A percentile compares a stretch with the other conserved stretches of the same genome.
Evolutionary conservation across 768 basidiomycete species (phyloP).

Genomic region (Russula sp.): DNA sequence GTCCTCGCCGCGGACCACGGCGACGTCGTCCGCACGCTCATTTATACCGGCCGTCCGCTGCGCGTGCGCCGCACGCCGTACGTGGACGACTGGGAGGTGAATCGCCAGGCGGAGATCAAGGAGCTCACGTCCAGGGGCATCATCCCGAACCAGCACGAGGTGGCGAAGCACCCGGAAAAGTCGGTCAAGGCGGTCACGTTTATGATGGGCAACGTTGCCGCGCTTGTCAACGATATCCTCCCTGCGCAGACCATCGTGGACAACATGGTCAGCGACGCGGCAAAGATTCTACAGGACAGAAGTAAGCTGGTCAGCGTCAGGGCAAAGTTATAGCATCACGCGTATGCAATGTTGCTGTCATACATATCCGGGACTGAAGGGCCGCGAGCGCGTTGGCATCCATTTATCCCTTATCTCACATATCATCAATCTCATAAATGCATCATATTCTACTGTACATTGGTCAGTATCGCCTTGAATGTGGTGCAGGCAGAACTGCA

Average conservation of each 20-base stretch:
- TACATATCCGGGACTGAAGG: background rate
- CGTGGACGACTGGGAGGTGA: slow-evolving; percentile 79
- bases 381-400: background rate
- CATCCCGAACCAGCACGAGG: slow-evolving; percentile 64
- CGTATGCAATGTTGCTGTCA: too few relatives aligned
- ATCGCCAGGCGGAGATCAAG: slow-evolving; percentile 75
- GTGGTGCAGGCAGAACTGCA: background rate
- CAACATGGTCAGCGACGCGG: slow-evolving; percentile 69
- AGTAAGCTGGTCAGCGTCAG: slow-evolving; percentile 37
- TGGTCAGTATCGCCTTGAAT: too few relatives aligned
- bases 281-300: slow-evolving; percentile 39
- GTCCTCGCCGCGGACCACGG: slow-evolving; percentile 65
- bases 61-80: slow-evolving; percentile 82
- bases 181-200: slow-evolving; percentile 59
- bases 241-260: slow-evolving; percentile 86
- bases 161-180: slow-evolving; percentile 79
- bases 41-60: slow-evolving; percentile 85
- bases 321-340: slow-evolving; percentile 26
- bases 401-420: background rate
- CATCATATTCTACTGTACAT: background rate
- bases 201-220: slow-evolving; percentile 82
- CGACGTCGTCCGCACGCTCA: slow-evolving; percentile 78
- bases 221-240: slow-evolving; percentile 64
- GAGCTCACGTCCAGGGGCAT: slow-evolving; percentile 79
- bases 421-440: background rate